Base-by-base conservation (phyloP, 306 rosid species). In the Cicer pinnatifidum region DNA sequence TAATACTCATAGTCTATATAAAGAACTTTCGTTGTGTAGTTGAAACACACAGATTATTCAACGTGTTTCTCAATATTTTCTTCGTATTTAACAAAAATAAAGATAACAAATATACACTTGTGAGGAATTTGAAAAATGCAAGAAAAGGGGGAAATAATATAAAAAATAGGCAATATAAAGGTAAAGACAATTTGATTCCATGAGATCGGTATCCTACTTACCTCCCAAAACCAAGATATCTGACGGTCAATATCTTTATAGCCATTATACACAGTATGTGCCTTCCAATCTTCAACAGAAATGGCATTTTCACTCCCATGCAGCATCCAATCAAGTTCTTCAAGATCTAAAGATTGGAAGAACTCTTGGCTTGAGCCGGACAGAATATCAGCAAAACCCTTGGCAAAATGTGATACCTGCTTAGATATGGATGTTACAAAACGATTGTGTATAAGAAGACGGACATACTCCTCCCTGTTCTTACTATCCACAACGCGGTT, bases 181-280 rank as follows among this genome's bases (percentile, higher is more conserved):
- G 23, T 75, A 45, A 67, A 60, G 53, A 52, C 17, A 68, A 2
- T 9, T 44, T 37, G 51, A 62, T 70, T 81, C 52, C 78, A 70
- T 58, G 73, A 69, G 72, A 52, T n/a, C 33, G 73, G 71, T 78
- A 76, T 40, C 71, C 16, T 28, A 78, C 81, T 13, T 81, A 89
- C 98, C 96, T 91, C 82, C 97, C 97, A 93, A 86, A 93, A 93
- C 98, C 98, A 93, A 45, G 73, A 75, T 75, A 94, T 91, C 59
- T 89, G 95, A 79, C 61, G 23, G 81, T 94, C 98, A 16, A 73
- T 84, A 83, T 89, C 96, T 73, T 82, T 78, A 85, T 85, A 94
- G 84, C 92, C 97, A 63, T 76, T 79, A 79, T 91, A 91, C 63
- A 86, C 88, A 0, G 97, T 91, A 66, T 91, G 90, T 15, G 89